These are phyloP conservation scores for Amauroascus niger DNA, from an alignment of 2,329 filamentous ascomycete species.

Conservation along the genomic window DNA sequence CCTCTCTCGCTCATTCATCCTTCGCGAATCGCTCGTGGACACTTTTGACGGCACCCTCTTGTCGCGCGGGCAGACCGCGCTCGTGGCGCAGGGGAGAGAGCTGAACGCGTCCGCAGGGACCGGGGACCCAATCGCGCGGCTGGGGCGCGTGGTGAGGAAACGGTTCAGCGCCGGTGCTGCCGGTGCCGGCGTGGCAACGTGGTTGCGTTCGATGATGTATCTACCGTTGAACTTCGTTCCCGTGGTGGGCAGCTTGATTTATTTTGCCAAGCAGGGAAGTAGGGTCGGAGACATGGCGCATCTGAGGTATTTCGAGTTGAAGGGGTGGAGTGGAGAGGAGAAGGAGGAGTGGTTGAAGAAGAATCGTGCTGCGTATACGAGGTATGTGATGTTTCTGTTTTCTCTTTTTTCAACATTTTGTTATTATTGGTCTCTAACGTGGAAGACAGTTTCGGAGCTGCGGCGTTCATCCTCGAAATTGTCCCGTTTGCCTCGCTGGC, in stretches of 20 bases:
- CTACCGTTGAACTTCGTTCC: constrained; percentile 90
- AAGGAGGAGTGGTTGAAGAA: constrained; percentile 59
- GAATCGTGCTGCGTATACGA: constrained; percentile 67
- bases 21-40: constrained; percentile 74
- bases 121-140: constrained; percentile 43
- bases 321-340: constrained; percentile 62
- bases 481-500: constrained; percentile 72
- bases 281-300: constrained; percentile 47
- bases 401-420: neutral
- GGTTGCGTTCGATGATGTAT: constrained; percentile 74
- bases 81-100: constrained; percentile 67
- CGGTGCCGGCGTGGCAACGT: constrained; percentile 41
- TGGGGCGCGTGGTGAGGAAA: constrained; percentile 50
- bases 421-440: constrained; percentile 11
- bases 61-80: constrained; percentile 43
- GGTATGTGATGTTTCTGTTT: constrained; percentile 40
- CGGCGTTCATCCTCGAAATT: constrained; percentile 74
- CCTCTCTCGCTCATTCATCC: constrained; percentile 53
- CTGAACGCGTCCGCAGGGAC: constrained; percentile 43
- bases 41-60: constrained; percentile 71
- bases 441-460: constrained; percentile 52
- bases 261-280: constrained; percentile 64
- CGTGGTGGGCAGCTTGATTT: constrained; percentile 71
- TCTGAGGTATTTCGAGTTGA: constrained; percentile 78
- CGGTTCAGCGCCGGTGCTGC: constrained; percentile 41